Percentiles rank a stretch among this genome's conserved stretches.
Conservation (phyloP, 371 early-diverging fungal species). For the Apophysomyces variabilis region DNA sequence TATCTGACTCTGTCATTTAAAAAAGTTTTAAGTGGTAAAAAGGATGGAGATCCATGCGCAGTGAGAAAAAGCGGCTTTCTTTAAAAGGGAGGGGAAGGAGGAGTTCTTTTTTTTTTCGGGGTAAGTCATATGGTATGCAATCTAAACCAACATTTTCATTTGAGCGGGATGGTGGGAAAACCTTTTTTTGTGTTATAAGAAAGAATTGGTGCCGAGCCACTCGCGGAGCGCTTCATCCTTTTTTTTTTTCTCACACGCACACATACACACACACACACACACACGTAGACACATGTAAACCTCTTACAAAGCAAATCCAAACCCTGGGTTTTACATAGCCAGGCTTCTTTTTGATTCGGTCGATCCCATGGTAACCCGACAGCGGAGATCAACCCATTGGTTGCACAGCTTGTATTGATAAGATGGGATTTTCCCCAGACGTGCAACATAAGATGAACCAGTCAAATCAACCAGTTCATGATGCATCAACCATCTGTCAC, state of each 20-base stretch:
- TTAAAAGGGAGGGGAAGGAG: no score
- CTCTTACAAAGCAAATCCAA: neutral
- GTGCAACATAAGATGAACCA: slow-evolving; percentile 4
- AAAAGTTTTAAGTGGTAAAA: slow-evolving; percentile 3
- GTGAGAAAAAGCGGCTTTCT: no score
- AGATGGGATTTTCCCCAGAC: neutral
- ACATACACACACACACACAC: neutral
- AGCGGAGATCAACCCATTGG: slow-evolving; percentile 5
- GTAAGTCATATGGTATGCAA: neutral
- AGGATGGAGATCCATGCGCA: no score
- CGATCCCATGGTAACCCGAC: neutral
- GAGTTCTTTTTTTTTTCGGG: neutral
- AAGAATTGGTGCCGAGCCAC: no score
- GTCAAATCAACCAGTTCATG: neutral
- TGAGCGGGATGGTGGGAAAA: no score
- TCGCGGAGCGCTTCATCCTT: no score
- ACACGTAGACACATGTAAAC: no score
- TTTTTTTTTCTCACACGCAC: neutral
- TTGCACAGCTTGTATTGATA: neutral
- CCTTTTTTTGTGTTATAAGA: no score
- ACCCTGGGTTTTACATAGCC: neutral
- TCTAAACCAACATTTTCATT: no score
- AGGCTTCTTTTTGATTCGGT: neutral
- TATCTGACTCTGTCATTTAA: neutral
- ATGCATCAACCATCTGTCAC: neutral